A percentile compares a stretch with the other conserved stretches of the same genome.
phyloP scores from a whole-genome alignment of 2,329 filamentous ascomycete genomes.

The Apiospora malaysiana region DNA sequence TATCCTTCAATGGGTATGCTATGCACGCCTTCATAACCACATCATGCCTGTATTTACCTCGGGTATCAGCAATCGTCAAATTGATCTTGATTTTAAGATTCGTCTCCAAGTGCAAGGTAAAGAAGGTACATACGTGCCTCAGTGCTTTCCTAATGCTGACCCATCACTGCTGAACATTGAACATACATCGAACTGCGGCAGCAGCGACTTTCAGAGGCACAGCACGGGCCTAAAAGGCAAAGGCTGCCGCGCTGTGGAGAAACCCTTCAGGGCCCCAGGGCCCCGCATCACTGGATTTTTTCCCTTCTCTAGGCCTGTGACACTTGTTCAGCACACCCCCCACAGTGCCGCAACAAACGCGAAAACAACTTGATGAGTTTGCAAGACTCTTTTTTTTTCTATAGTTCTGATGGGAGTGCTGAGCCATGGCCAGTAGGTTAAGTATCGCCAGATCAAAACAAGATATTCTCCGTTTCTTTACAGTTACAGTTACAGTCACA shows the following conservation, averaged over 20 bases:
- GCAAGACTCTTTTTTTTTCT: neutral
- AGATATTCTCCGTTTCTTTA: neutral
- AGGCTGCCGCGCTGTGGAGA: slow-evolving; percentile 16
- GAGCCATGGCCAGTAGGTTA: neutral
- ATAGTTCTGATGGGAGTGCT: neutral
- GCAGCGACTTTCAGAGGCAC: neutral
- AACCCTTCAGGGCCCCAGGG: neutral
- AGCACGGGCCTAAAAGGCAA: neutral
- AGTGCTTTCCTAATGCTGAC: neutral
- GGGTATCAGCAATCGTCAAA: too few relatives aligned
- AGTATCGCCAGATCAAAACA: neutral
- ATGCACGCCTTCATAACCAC: neutral
- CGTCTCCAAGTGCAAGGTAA: neutral
- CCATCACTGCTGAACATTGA: neutral
- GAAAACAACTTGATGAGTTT: neutral
- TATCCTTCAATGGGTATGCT: neutral
- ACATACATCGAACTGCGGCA: neutral
- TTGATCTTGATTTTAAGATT: neutral
- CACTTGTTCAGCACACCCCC: slow-evolving; percentile 13
- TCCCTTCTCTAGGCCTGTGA: slow-evolving; percentile 5
- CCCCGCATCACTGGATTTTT: slow-evolving; percentile 5
- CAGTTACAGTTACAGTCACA: neutral
- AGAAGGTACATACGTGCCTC: too few relatives aligned
- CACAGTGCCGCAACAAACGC: slow-evolving; percentile 1
- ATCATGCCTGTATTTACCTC: too few relatives aligned